Base-by-base conservation (phyloP, 768 basidiomycete species). In the Amanita subjunquillea region DNA sequence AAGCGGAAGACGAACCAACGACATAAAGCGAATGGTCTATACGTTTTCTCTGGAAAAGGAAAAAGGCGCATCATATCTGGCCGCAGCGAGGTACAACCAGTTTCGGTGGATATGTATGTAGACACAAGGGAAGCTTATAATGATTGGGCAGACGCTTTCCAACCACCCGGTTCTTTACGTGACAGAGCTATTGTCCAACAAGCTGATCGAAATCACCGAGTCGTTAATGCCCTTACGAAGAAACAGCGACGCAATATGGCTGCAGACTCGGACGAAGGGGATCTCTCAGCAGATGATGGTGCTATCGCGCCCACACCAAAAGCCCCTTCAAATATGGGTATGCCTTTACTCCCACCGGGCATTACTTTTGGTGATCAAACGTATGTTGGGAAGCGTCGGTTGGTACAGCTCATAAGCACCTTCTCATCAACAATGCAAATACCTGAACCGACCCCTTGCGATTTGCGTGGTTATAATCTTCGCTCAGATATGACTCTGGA, bases 301-400 rank as follows among this genome's bases (percentile, higher is more conserved):
- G 12, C 25, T 22, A 20, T 12, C 52, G 51, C 9, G 54, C 50
- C 32, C 25, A 43, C 23, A 17, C 56, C 30, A 6, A 43, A 64
- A 8, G 59, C 76, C 37, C 56, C 63, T 50, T 57, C 70, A 54
- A 81, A 91, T 65, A 75, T 81, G 58, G 70, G 71, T 27, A 72
- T 88, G 10, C 62, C 63, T 3, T 65, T 67, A 29, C 64, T 87
- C 5, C 71, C 69, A 22, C 69, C 76, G 3, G 83, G 81, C 3
- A 65, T 77, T 34, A 70, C 71, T 34, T 83, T 91, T 56, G 62
- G 59, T 1, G 37, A 65, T 2, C 66, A 70, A 7, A 78, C 82
- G 5, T 85, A 80, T 56, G 72, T 83, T 41, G 76, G 74, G 6
- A 80, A 71, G 53, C 85, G 86, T 0, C 70, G 74, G 59, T 75